These are phyloP conservation scores for Choricystis sp. DNA, from an alignment of 139 green algal species.

Conservation along the genomic window DNA sequence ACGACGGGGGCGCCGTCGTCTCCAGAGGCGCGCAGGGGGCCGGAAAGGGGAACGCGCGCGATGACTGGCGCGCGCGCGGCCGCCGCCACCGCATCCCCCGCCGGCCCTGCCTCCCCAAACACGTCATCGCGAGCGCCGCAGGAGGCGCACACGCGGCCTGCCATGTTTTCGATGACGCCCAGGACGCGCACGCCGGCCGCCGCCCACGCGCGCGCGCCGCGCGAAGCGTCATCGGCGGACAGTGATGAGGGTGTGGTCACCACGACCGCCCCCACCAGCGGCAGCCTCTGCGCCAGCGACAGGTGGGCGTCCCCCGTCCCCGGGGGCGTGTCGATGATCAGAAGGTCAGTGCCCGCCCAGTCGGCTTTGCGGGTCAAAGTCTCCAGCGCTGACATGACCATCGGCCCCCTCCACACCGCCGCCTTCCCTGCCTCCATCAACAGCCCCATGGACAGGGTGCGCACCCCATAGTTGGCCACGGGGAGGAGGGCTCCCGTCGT, in stretches of 20 bases:
- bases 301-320: conserved; percentile 38
- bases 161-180: conserved; percentile 24
- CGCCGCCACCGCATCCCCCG: background rate
- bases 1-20: conserved; percentile 52
- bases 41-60: conserved; percentile 47
- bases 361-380: conserved; percentile 55
- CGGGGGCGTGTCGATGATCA: conserved; percentile 90
- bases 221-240: conserved; percentile 40
- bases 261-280: conserved; percentile 63
- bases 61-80: background rate
- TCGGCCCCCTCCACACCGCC: conserved; percentile 74
- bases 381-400: conserved; percentile 79
- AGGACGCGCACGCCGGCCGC: conserved; percentile 61
- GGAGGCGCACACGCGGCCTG: conserved; percentile 28
- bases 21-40: conserved; percentile 23
- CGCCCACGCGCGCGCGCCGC: conserved; percentile 66
- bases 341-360: conserved; percentile 68
- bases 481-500: conserved; percentile 30
- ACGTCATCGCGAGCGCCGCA: conserved; percentile 61
- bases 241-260: conserved; percentile 75
- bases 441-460: conserved; percentile 77
- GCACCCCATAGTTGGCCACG: conserved; percentile 53
- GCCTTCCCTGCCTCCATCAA: conserved; percentile 59
- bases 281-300: conserved; percentile 33
- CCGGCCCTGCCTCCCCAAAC: conserved; percentile 44